Evolutionary conservation across 768 basidiomycete genomes (phyloP).

Genomic region (Mycena galopus): DNA sequence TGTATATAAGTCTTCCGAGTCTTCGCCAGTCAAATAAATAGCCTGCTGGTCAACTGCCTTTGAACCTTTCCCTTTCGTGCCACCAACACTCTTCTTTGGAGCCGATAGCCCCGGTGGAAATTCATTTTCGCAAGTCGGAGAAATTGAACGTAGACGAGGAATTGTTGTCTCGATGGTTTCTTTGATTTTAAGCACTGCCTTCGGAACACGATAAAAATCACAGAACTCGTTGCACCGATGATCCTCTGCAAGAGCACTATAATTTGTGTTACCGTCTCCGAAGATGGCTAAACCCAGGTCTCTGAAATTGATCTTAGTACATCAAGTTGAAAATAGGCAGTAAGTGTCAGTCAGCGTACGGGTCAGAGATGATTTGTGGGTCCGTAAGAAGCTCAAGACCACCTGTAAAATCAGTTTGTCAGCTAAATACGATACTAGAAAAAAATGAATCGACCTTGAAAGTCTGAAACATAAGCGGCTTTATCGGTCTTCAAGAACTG

Average conservation of each 20-base stretch:
- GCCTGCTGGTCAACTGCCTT: too few species aligned
- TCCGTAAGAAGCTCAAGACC: background rate
- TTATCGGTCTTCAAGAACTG: conserved; percentile 36
- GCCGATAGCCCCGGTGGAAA: background rate
- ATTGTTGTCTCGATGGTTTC: background rate
- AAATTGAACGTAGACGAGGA: background rate
- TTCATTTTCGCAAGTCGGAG: background rate
- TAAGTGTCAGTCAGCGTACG: background rate
- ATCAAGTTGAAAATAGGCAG: background rate
- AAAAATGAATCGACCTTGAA: too few species aligned
- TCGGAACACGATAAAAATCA: background rate
- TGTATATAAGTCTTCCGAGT: too few species aligned
- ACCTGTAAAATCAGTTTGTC: background rate
- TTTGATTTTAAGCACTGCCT: background rate
- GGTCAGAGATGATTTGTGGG: conserved; percentile 12
- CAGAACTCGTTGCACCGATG: background rate
- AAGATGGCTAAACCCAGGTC: background rate
- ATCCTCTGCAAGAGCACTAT: background rate
- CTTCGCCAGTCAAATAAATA: too few species aligned
- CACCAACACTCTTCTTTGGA: too few species aligned
- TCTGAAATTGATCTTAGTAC: background rate
- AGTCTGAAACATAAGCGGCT: conserved; percentile 37
- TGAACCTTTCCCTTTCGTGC: too few species aligned
- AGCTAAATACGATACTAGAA: background rate
- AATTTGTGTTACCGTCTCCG: conserved; percentile 1